Conservation (phyloP, 2,329 filamentous ascomycete genomes). For the Clonostachys rosea region DNA sequence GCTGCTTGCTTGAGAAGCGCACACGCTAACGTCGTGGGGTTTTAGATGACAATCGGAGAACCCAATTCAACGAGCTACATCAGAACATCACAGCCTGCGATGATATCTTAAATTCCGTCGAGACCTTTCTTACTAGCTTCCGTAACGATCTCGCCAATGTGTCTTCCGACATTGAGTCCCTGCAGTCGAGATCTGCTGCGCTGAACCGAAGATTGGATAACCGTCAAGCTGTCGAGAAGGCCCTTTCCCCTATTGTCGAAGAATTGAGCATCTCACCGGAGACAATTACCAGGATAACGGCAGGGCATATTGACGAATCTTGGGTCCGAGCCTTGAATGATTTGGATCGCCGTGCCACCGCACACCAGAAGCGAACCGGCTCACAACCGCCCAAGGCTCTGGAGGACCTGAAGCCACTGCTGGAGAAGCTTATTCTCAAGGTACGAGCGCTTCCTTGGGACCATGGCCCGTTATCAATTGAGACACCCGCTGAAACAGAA, state of each 20-base stretch:
- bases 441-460: constrained; percentile 29
- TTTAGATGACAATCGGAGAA: constrained; percentile 73
- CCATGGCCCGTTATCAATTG: constrained; percentile 3
- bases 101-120: constrained; percentile 87
- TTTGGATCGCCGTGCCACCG: constrained; percentile 71
- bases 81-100: constrained; percentile 87
- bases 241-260: constrained; percentile 83
- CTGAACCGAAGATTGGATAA: constrained; percentile 85
- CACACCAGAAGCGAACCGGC: constrained; percentile 63
- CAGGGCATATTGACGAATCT: constrained; percentile 82
- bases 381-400: constrained; percentile 68
- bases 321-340: constrained; percentile 84
- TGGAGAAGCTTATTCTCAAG: constrained; percentile 81
- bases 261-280: constrained; percentile 84
- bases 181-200: constrained; percentile 81
- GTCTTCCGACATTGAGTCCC: constrained; percentile 89
- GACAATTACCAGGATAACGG: constrained; percentile 78
- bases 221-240: constrained; percentile 81
- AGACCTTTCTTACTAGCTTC: constrained; percentile 87
- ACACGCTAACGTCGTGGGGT: not conserved
- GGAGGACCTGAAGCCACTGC: constrained; percentile 77
- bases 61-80: constrained; percentile 87
- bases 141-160: constrained; percentile 89
- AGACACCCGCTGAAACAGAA: not conserved
- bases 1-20: constrained; percentile 1